These are phyloP conservation scores for Dryas alaskensis DNA, from an alignment of 306 rosid species.

Conservation along the genomic window DNA sequence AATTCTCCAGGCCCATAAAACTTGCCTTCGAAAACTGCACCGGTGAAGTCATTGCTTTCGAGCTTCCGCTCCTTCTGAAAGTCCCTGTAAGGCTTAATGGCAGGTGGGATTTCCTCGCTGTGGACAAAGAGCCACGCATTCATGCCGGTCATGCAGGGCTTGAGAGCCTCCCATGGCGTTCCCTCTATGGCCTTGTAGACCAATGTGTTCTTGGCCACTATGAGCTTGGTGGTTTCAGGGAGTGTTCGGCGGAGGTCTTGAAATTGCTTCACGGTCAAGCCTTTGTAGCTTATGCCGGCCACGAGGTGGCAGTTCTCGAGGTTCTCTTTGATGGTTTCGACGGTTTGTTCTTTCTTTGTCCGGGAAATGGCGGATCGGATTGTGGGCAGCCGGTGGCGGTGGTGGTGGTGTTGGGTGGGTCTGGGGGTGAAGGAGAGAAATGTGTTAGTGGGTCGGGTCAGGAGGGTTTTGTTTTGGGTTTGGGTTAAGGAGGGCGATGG, in stretches of 20 bases:
- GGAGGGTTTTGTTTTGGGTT: conserved; percentile 29
- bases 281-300: conserved; percentile 85
- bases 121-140: conserved; percentile 94
- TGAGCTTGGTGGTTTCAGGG: conserved; percentile 62
- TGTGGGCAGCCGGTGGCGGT: conserved; percentile 27
- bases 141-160: conserved; percentile 97
- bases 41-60: conserved; percentile 75
- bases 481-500: conserved; percentile 34
- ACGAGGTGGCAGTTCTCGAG: conserved; percentile 75
- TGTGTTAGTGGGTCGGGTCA: conserved; percentile 48
- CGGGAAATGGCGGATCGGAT: conserved; percentile 79
- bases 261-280: conserved; percentile 79
- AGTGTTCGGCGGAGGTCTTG: conserved; percentile 74
- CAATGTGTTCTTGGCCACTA: conserved; percentile 92
- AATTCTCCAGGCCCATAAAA: conserved; percentile 75
- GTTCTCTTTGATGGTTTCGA: conserved; percentile 59
- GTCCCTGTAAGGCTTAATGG: conserved; percentile 75
- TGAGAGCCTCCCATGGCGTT: conserved; percentile 66
- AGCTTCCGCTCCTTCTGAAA: conserved; percentile 89
- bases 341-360: conserved; percentile 70
- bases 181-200: conserved; percentile 86
- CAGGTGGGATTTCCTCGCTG: conserved; percentile 79
- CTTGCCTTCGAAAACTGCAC: conserved; percentile 88
- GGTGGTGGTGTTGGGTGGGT: conserved; percentile 7
- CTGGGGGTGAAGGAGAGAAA: conserved; percentile 29